phyloP scores from a whole-genome alignment of 2,329 filamentous ascomycete genomes.

The Colletotrichum acutatum region DNA sequence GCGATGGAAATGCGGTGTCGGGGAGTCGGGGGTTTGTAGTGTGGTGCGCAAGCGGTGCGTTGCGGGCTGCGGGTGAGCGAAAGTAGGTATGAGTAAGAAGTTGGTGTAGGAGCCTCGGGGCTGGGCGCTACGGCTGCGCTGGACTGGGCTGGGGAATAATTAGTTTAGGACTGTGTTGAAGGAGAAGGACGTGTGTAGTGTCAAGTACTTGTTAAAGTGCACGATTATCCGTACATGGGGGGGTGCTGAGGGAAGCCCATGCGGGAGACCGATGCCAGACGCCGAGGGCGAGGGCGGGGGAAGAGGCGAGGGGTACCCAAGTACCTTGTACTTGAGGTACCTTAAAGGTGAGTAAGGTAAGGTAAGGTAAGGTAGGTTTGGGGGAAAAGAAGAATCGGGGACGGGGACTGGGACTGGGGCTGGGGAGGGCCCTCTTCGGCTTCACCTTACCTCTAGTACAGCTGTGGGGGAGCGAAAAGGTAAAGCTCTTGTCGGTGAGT shows the following conservation, averaged over 20 bases:
- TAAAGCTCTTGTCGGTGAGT: not conserved
- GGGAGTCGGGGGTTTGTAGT: constrained; percentile 21
- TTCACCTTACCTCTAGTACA: not conserved
- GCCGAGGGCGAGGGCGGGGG: constrained; percentile 8
- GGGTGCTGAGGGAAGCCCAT: constrained; percentile 25
- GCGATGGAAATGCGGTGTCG: constrained; percentile 31
- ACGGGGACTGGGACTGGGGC: constrained; percentile 9
- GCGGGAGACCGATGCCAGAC: constrained; percentile 23
- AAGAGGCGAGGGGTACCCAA: constrained; percentile 7
- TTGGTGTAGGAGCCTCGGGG: constrained; percentile 24
- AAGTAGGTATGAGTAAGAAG: constrained; percentile 4
- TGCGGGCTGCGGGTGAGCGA: not conserved
- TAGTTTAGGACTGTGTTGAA: constrained; percentile 27
- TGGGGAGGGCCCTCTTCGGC: constrained; percentile 1
- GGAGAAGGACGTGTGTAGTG: constrained; percentile 2
- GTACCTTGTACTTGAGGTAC: constrained; percentile 7
- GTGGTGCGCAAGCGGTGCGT: not conserved
- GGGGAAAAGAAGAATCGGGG: not conserved
- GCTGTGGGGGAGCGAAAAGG: not conserved
- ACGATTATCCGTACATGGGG: not conserved
- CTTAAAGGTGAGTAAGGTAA: too few relatives aligned
- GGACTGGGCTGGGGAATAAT: constrained; percentile 32
- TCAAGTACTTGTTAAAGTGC: constrained; percentile 4
- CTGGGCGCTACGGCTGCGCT: constrained; percentile 22
- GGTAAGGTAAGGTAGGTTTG: not conserved